A percentile compares a stretch with the other conserved stretches of the same genome.
These are phyloP conservation scores for Erodium texanum DNA, from an alignment of 441 rosid genomes.

Conservation along the genomic window DNA sequence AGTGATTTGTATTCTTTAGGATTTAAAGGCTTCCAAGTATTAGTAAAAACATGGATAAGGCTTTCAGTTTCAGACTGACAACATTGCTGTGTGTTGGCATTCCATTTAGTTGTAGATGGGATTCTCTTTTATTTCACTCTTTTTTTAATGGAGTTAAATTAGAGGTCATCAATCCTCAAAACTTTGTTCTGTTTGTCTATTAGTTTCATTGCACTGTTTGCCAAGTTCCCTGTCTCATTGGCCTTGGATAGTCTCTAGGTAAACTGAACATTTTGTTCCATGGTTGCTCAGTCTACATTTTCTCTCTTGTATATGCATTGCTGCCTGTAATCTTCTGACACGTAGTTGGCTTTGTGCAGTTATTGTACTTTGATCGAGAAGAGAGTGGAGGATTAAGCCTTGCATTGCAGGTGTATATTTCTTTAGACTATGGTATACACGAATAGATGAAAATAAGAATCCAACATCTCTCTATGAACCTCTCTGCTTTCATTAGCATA, in stretches of 20 bases:
- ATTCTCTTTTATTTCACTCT: not conserved
- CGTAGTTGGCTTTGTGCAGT: conserved; percentile 46
- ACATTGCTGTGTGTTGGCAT: not conserved
- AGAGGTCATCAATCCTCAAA: not conserved
- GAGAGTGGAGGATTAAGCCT: conserved; percentile 73
- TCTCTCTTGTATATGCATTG: not conserved
- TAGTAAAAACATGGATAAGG: not conserved
- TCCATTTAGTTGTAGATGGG: not conserved
- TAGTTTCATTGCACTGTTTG: not conserved
- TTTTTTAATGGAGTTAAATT: not conserved
- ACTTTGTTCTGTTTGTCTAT: not conserved
- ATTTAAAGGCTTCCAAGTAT: not conserved
- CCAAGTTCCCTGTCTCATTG: not conserved
- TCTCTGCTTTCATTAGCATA: not conserved
- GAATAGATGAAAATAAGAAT: not conserved
- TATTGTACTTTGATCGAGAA: conserved; percentile 77
- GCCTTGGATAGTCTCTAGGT: not conserved
- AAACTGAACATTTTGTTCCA: not conserved
- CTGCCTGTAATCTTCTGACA: not conserved
- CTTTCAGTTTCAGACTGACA: not conserved
- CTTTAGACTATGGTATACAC: not conserved
- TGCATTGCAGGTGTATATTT: conserved; percentile 59
- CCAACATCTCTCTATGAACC: too few relatives aligned
- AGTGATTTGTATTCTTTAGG: not conserved
- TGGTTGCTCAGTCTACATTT: not conserved